These are phyloP conservation scores for Hanseniaspora pseudoguilliermondii DNA, from an alignment of 805 yeast species.

Conservation along the genomic window DNA sequence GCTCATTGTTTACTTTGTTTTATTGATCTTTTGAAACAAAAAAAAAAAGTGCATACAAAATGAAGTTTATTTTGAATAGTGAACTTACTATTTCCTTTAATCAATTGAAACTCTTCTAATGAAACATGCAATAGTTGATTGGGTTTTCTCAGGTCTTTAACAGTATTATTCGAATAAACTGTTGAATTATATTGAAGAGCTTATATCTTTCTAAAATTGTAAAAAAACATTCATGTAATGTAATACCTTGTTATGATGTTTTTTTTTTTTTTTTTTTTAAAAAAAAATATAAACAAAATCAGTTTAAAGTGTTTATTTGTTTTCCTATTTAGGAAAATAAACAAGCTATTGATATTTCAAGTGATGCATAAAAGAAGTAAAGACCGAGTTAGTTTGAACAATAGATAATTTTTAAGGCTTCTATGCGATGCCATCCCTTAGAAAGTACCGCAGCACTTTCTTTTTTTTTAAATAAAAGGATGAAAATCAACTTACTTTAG, in stretches of 20 bases:
- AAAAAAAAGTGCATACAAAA: no score
- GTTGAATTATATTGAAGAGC: no score
- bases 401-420: not conserved
- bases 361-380: not conserved
- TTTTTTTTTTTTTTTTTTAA: not conserved
- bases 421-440: not conserved
- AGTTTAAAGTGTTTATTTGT: not conserved
- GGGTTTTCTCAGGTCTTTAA: no score
- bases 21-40: no score
- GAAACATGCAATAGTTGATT: no score
- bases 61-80: no score
- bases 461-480: not conserved
- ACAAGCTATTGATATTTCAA: not conserved
- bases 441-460: conserved; percentile 1
- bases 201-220: no score
- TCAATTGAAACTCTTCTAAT: no score
- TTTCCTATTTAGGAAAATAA: conserved; percentile 9
- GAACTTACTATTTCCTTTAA: no score
- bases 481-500: not conserved
- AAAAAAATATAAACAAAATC: not conserved
- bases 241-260: not conserved
- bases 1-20: not conserved
- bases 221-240: no score
- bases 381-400: no score
- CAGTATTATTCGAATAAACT: no score